Base-by-base conservation (phyloP, 2,329 filamentous ascomycete genomes). In the Fusarium nelsonii region DNA sequence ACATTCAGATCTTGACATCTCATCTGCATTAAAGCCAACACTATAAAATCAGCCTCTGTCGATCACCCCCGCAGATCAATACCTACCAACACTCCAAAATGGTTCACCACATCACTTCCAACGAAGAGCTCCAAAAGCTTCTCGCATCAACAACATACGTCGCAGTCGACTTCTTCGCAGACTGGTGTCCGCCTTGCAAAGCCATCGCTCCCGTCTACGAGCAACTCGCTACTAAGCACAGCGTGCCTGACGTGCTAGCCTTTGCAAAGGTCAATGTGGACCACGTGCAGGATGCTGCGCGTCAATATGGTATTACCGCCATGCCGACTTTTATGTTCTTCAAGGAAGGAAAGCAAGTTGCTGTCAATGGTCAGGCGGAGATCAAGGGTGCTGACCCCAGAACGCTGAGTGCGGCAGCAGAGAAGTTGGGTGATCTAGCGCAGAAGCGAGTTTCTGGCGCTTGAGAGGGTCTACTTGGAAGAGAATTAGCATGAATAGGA, bases 181-280 rank as follows among this genome's bases (percentile, higher is more conserved):
- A 81, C 72, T 86, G 84, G 84, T 86, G 84, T 65, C 79, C 79
- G 1, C 84, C 84, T 3, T 86, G 84, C 79, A 82, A 82, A 52
- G 75, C 77, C 56, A 85, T 86, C 65, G 80, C 80, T 4, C 83
- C 84, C 34, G 58, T 84, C 48, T 85, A 80, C 69, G 75, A 79
- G 54, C 66, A 39, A 9, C 74, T 78, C 15, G 74, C 78, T 52
- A 54, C 63, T 20, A 70, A 73, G 63, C 72, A 77, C 73, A 65
- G 63, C 61, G 58, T 73, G 32, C 69, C 72, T 48, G 88, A 87
- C 81, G 78, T 87, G 64, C 79, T 91, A 70, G 86, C 88, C 79
- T 97, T 97, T 83, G 90, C 88, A 85, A 97, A 97, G 87, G 85
- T 97, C 79, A 94, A 98, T 81, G 93, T 97, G 73, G 95, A 98